Evolutionary conservation across 257 asterid genomes (phyloP), one percentile per base, ranked within the genome.

Genomic region (Solanum virginianum): DNA sequence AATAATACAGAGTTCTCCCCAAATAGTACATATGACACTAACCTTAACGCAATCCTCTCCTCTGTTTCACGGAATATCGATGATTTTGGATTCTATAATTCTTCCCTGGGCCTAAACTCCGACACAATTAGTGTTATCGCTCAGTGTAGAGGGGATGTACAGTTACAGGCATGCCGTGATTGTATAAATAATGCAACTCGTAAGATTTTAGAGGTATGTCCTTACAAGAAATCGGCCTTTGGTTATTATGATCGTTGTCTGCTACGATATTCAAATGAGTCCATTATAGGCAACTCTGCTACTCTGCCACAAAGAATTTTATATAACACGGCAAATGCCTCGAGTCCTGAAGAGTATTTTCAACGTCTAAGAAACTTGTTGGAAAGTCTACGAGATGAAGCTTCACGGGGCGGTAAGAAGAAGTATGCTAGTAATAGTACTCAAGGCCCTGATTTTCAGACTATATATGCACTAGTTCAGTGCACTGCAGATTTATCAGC

Each of bases 61-160:
- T 83, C 90, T 77, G 82, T 89, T 32, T 68, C 92, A 18, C 29
- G 75, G 8, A 88, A 26, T 39, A 84, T 87, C 15, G 26, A 32
- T 59, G 18, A 47, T n/a, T 51, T 36, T 57, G 92, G 88, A 1
- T 92, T 89, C 88, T 49, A 84, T 82, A 84, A 68, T 59, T 54
- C 83, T 85, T 81, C 91, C 8, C 32, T 9, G 1, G 91, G 89
- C 8, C 60, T 39, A 8, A 57, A 71, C 41, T 59, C 88, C 2
- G 80, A 79, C 16, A 20, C 12, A 7, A 87, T 62, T 65, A 47
- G 81, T 53, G 90, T 87, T 9, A 11, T 86, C 9, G 88, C 84
- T 26, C 83, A 87, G 17, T 92, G 93, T 71, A 56, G 91, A 51
- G 91, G 89, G 1, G 93, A 90, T 24, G 74, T 80, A 20, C 70